Base-by-base conservation (phyloP, 345 rosid genomes). In the Gossypium bickii region DNA sequence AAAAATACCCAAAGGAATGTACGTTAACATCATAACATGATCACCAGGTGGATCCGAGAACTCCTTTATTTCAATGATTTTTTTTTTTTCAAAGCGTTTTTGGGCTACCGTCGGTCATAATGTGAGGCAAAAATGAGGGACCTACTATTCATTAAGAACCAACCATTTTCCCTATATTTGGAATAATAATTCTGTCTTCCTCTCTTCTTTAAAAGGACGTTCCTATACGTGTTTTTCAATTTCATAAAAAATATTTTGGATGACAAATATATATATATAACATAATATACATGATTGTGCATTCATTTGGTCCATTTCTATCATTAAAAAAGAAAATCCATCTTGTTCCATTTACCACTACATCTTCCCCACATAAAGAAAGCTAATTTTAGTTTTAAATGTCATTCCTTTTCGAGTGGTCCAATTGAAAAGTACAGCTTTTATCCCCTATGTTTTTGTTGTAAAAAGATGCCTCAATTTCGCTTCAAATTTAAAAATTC, bases 131-230 rank as follows among this genome's bases (percentile, higher is more conserved):
- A 68, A 12, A 16, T 10, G 41, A 15, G 57, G 74, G 77, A 55
- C 80, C 75, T 34, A 34, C 38, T 34, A 34, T 34, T 34, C 25
- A 62, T 48, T 60, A 25, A 76, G 53, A 78, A 74, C 81, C 58
- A 80, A 84, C 60, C 24, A 55, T 15, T 18, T 15, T 52, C 20
- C 57, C 57, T 52, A 17, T 52, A 52, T 52, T 16, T 52, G 57
- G 7, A 34, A 5, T 34, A 4, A 4, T 34, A 34, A 34, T 34
- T 34, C 7, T 34, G 41, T 34, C 41, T 34, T 34, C 41, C 7
- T 5, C 41, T 34, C 41, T 34, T 34, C 41, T 5, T 34, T 5
- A 34, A 34, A 34, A 5, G 41, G 7, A 34, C 41, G 41, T 5
- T 34, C 41, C 7, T 34, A 34, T 34, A 34, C 41, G 56, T 8